Conservation (phyloP, 768 basidiomycete species). For the Pisolithus microcarpus region DNA sequence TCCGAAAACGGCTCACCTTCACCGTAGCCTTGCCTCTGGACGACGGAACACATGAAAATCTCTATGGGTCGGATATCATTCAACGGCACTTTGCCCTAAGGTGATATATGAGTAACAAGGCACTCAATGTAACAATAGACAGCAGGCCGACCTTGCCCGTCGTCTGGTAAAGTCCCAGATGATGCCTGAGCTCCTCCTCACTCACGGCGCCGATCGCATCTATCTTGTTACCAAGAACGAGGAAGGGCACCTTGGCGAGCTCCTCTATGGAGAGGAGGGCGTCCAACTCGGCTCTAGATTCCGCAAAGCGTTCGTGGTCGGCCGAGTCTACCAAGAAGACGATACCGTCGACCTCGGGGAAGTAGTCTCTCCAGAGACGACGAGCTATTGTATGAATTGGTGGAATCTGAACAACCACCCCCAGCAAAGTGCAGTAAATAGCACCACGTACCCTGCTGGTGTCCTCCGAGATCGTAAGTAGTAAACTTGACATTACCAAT, state of each 20-base stretch:
- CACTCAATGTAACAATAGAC: background rate
- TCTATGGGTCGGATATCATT: slow-evolving; percentile 97
- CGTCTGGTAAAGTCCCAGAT: slow-evolving; percentile 96
- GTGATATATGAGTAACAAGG: slow-evolving; percentile 3
- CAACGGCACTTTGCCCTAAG: slow-evolving; percentile 92
- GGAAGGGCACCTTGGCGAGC: slow-evolving; percentile 93
- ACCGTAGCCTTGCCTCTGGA: slow-evolving; percentile 96
- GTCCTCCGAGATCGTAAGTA: slow-evolving; percentile 96
- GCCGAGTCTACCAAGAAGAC: slow-evolving; percentile 97
- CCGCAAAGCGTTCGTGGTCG: slow-evolving; percentile 92
- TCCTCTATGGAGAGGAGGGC: slow-evolving; percentile 94
- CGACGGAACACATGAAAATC: slow-evolving; percentile 99
- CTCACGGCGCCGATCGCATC: slow-evolving; percentile 97
- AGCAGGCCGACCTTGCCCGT: slow-evolving; percentile 79
- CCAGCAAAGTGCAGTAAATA: background rate
- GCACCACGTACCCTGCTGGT: slow-evolving; percentile 72
- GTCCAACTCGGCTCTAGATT: slow-evolving; percentile 96
- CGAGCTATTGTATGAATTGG: slow-evolving; percentile 49
- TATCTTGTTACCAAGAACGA: slow-evolving; percentile 98
- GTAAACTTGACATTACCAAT: slow-evolving; percentile 99
- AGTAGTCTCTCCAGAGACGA: slow-evolving; percentile 98
- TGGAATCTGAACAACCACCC: background rate
- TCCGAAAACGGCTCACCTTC: slow-evolving; percentile 51
- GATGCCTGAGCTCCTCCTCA: slow-evolving; percentile 94
- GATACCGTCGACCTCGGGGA: slow-evolving; percentile 98